Evolutionary conservation across 257 asterid genomes (phyloP).

Genomic region (Cynanchum wilfordii): DNA sequence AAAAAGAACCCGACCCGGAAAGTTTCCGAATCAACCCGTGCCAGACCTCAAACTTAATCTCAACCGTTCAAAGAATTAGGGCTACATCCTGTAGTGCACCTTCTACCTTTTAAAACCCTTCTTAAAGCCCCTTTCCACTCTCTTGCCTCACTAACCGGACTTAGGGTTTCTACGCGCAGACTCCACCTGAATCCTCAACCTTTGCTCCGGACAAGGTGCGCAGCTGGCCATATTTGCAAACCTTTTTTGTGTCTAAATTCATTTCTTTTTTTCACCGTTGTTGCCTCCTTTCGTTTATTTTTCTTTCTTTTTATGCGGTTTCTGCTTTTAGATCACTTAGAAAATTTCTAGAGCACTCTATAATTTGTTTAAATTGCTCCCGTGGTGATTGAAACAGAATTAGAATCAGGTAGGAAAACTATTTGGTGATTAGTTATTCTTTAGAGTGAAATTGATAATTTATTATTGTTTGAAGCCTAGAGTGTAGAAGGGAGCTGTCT

Average conservation of each 20-base stretch:
- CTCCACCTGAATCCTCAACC: not conserved
- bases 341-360: not conserved
- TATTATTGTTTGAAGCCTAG: not conserved
- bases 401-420: too few species aligned
- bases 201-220: constrained; percentile 6
- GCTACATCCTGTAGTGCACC: constrained; percentile 4
- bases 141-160: not conserved
- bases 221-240: not conserved
- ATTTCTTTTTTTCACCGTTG: not conserved
- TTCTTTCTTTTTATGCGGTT: not conserved
- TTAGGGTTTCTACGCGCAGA: constrained; percentile 8
- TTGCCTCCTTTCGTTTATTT: not conserved
- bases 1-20: not conserved
- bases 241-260: not conserved
- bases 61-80: constrained; percentile 17
- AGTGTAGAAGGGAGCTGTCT: not conserved
- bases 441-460: not conserved
- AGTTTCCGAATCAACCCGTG: not conserved
- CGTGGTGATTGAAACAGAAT: not conserved
- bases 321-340: not conserved
- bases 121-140: not conserved
- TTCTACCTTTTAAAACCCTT: constrained; percentile 8
- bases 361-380: not conserved
- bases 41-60: not conserved
- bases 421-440: not conserved